phyloP scores from a whole-genome alignment of 2,329 filamentous ascomycete genomes.

The Alternaria infectoria region DNA sequence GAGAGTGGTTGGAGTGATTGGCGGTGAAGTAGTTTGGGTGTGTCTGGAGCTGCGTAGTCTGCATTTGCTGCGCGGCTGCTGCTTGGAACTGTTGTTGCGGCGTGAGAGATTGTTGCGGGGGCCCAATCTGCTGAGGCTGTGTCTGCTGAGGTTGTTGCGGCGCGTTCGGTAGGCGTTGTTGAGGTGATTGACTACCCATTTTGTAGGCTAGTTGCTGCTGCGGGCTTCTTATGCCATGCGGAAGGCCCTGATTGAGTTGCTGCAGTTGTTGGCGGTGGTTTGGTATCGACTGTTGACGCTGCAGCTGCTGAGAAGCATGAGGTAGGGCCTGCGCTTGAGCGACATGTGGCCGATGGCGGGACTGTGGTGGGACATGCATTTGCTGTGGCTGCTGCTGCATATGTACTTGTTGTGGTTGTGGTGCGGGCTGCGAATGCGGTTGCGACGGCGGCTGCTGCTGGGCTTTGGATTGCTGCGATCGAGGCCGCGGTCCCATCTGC shows the following conservation, averaged over 20 bases:
- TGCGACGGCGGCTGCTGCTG: conserved; percentile 13
- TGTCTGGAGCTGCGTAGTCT: conserved; percentile 21
- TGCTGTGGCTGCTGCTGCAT: conserved; percentile 21
- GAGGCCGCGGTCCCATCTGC: conserved; percentile 24
- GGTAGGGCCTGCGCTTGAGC: conserved; percentile 16
- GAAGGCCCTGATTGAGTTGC: conserved; percentile 27
- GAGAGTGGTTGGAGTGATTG: conserved; percentile 25
- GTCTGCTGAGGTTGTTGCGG: conserved; percentile 11
- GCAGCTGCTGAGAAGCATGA: conserved; percentile 14
- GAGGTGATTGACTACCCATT: conserved; percentile 24
- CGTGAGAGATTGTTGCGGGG: background rate
- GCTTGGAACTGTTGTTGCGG: conserved; percentile 30
- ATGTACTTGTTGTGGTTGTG: conserved; percentile 17
- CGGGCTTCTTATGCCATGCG: conserved; percentile 17
- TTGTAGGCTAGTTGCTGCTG: conserved; percentile 31
- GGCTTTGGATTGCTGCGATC: conserved; percentile 17
- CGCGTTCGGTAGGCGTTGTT: conserved; percentile 19
- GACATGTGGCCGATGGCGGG: conserved; percentile 15
- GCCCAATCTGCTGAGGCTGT: conserved; percentile 9
- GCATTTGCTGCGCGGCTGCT: conserved; percentile 27
- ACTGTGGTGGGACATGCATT: conserved; percentile 6
- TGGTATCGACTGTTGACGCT: conserved; percentile 17
- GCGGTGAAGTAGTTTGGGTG: conserved; percentile 31
- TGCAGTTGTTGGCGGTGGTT: conserved; percentile 31
- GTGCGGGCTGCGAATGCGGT: background rate